Conservation (phyloP, 208 protist genomes). For the Trypanosomatidae sp. region DNA sequence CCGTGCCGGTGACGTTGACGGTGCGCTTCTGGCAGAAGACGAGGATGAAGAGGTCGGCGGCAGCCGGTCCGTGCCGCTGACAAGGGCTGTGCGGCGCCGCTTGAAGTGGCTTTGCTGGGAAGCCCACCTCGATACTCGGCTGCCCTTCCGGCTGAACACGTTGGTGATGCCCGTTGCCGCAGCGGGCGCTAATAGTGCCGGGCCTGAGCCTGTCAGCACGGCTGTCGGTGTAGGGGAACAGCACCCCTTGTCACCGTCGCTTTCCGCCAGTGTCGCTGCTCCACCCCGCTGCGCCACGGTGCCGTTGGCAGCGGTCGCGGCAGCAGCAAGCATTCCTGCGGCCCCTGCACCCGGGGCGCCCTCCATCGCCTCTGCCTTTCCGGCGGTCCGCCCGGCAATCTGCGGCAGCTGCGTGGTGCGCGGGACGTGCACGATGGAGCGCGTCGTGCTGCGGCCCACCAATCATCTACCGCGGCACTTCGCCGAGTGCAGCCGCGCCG, state of each 20-base stretch:
- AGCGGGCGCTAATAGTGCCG: neutral
- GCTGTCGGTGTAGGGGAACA: neutral
- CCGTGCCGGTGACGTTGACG: neutral
- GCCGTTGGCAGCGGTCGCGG: neutral
- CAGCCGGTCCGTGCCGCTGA: neutral
- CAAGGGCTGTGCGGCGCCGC: neutral
- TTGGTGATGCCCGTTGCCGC: neutral
- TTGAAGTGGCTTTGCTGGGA: slow-evolving; percentile 13
- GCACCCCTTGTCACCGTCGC: neutral
- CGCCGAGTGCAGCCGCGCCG: neutral
- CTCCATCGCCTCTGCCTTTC: neutral
- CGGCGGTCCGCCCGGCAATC: slow-evolving; percentile 10
- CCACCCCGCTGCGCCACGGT: neutral
- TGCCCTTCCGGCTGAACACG: slow-evolving; percentile 14
- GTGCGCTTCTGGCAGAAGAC: neutral
- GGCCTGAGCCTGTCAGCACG: neutral
- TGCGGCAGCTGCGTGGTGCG: slow-evolving; percentile 19
- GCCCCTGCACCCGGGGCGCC: neutral
- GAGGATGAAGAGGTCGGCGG: slow-evolving; percentile 5
- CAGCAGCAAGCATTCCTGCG: neutral
- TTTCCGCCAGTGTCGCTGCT: neutral
- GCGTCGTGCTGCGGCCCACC: slow-evolving; percentile 18
- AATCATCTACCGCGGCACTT: neutral
- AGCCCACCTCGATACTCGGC: neutral
- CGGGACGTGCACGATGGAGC: slow-evolving; percentile 22